phyloP scores from a whole-genome alignment of 495 filamentous ascomycete species.

The Lentithecium fluviatile region DNA sequence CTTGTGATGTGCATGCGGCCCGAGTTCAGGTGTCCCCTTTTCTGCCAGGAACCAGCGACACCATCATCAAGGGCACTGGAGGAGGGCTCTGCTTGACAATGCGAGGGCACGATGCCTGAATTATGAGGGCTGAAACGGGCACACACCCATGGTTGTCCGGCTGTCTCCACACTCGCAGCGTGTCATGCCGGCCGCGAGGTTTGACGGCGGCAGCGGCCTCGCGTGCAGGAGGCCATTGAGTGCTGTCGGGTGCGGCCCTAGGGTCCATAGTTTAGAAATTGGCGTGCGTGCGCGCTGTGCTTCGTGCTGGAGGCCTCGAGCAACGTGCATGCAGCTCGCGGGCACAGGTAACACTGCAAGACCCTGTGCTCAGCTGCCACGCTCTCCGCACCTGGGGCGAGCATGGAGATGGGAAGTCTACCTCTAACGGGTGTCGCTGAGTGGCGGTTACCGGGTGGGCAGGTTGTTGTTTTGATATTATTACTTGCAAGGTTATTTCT shows the following conservation, averaged over 20 bases:
- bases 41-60: not conserved
- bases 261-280: no score
- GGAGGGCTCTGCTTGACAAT: no score
- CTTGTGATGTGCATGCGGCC: not conserved
- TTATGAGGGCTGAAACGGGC: no score
- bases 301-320: not conserved
- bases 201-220: no score
- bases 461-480: constrained; percentile 29
- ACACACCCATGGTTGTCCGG: no score
- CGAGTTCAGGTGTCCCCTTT: not conserved
- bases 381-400: not conserved
- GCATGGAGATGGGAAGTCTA: not conserved
- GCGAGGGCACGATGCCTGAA: no score
- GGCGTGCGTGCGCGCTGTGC: no score
- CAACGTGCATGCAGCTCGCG: constrained; percentile 3
- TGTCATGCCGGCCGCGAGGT: no score
- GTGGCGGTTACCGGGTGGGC: constrained; percentile 26
- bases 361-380: constrained; percentile 5
- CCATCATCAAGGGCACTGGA: not conserved
- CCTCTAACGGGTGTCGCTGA: not conserved
- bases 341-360: not conserved
- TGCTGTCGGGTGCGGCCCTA: no score
- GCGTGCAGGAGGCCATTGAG: no score
- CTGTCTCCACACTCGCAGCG: no score
- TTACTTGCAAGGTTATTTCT: constrained; percentile 24